A percentile compares a stretch with the other conserved stretches of the same genome.
These are phyloP conservation scores for Thymus quinquecostatus DNA, from an alignment of 257 asterid species.

Conservation along the genomic window DNA sequence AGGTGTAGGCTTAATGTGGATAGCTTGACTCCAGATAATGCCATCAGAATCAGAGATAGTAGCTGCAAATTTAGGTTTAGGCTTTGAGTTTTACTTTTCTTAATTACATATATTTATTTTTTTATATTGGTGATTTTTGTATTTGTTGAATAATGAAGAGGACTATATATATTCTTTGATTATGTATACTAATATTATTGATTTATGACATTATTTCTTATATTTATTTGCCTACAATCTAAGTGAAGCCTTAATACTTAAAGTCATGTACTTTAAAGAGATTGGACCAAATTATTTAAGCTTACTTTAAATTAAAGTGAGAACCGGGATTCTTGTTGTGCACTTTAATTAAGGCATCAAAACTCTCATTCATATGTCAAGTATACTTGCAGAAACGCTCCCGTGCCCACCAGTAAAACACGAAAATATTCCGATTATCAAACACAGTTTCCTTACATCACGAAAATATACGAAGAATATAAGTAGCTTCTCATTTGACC, in stretches of 20 bases:
- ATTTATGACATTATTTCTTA: neutral
- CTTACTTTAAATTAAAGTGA: neutral
- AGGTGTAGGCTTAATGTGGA: constrained; percentile 73
- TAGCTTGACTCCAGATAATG: constrained; percentile 50
- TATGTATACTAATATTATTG: neutral
- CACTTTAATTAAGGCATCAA: neutral
- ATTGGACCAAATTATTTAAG: neutral
- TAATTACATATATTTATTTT: neutral
- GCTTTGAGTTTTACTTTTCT: constrained; percentile 37
- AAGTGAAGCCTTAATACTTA: neutral
- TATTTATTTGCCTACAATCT: neutral
- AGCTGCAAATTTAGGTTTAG: constrained; percentile 79
- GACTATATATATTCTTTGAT: constrained; percentile 11
- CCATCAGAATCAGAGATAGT: constrained; percentile 62
- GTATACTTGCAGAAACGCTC: too few species aligned
- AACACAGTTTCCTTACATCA: constrained; percentile 20
- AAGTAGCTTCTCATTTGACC: neutral
- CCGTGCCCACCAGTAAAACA: too few species aligned
- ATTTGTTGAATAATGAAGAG: constrained; percentile 24
- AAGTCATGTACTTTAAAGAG: neutral
- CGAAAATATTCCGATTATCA: neutral
- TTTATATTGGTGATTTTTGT: neutral
- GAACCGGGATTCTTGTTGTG: neutral
- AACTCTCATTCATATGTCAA: too few species aligned
- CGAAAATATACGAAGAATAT: constrained; percentile 1